Evolutionary conservation across 352 stramenopile genomes (phyloP).

Genomic region (Pythium coloratum): DNA sequence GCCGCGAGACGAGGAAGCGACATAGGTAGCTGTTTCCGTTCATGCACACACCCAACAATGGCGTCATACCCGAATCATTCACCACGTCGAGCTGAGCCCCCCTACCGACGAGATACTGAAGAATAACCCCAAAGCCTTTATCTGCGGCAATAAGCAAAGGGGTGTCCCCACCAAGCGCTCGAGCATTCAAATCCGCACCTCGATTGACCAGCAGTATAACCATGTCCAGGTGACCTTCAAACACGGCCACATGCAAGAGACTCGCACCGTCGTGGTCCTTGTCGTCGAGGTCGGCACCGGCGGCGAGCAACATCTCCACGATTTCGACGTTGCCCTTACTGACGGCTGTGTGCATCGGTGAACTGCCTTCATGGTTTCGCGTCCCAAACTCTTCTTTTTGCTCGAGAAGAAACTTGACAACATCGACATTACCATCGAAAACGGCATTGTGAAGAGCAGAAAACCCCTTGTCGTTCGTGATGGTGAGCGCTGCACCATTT

Average conservation of each 20-base stretch:
- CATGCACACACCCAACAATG: neutral
- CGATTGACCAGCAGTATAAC: constrained; percentile 8
- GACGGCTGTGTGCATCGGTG: neutral
- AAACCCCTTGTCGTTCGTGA: neutral
- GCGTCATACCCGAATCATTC: neutral
- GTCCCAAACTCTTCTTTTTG: neutral
- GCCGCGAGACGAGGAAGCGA: neutral
- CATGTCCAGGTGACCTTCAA: neutral
- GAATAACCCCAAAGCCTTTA: neutral
- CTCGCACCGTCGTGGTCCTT: constrained; percentile 3
- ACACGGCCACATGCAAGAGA: constrained; percentile 4
- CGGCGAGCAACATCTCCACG: constrained; percentile 4
- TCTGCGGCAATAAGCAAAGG: constrained; percentile 5
- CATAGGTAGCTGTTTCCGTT: neutral
- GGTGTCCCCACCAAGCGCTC: neutral
- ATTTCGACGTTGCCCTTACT: neutral
- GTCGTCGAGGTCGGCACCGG: neutral
- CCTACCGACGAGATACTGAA: neutral
- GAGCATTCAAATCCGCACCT: constrained; percentile 6
- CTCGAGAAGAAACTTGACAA: neutral
- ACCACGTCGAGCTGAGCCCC: neutral
- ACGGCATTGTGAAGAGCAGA: neutral
- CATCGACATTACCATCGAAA: neutral
- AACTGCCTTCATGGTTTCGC: neutral
- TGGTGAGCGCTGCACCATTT: neutral